phyloP scores from a whole-genome alignment of 306 rosid genomes.

The Vicia faba region DNA sequence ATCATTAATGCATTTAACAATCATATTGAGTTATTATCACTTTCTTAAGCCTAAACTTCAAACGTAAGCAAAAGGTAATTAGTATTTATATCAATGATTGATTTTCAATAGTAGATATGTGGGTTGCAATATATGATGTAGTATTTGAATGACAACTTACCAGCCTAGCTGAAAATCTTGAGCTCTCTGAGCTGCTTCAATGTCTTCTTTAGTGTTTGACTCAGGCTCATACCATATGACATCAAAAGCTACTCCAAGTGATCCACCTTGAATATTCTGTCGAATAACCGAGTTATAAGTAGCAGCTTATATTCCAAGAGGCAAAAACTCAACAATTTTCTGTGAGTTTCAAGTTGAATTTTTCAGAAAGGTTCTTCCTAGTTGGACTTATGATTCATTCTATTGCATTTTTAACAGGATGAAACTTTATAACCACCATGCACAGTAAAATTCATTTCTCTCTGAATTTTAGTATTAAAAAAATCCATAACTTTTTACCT shows the following conservation, averaged over 20 bases:
- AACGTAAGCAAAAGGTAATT: not conserved
- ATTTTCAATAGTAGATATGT: too few species aligned
- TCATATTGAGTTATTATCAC: not conserved
- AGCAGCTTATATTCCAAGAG: not conserved
- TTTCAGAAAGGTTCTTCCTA: not conserved
- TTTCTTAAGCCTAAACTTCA: not conserved
- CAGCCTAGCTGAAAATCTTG: constrained; percentile 98
- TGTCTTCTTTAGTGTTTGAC: constrained; percentile 63
- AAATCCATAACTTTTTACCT: constrained; percentile 50
- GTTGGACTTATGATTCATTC: not conserved
- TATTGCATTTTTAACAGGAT: not conserved
- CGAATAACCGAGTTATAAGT: not conserved
- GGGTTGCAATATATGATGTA: constrained; percentile 10
- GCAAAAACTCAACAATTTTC: not conserved
- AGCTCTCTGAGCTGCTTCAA: constrained; percentile 80
- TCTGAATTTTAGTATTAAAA: not conserved
- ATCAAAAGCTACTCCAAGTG: constrained; percentile 77
- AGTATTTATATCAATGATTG: not conserved
- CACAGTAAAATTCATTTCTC: not conserved
- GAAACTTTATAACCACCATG: not conserved
- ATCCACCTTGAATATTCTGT: constrained; percentile 70
- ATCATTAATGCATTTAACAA: constrained; percentile 21
- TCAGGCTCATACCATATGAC: constrained; percentile 82
- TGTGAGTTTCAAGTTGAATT: not conserved
- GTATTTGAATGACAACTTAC: constrained; percentile 45